Evolutionary conservation across 2,329 filamentous ascomycete species (phyloP), one percentile per base, ranked within the genome.

Genomic region (Neonectria magnoliae): DNA sequence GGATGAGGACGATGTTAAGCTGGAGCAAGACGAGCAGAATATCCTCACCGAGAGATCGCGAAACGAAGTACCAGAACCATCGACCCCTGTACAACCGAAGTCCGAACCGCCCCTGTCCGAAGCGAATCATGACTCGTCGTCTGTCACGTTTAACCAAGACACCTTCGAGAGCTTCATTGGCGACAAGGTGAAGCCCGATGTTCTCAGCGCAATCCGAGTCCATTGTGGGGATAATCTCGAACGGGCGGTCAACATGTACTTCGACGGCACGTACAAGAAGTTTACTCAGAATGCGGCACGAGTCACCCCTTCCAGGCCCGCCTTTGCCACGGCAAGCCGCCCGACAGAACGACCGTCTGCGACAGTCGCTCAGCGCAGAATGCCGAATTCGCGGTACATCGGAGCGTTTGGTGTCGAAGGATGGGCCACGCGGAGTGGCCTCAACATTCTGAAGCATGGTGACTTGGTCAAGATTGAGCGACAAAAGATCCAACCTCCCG

Each of bases 351-450:
- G 55, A 25, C 53, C 71, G 6, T 18, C 61, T 22, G 47, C 64
- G 7, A 41, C 68, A n/a, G 58, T 18, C 9, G 33, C 65, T 11
- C 62, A 67, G 38, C 69, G 67, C 25, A 72, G 65, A 5, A 79
- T 81, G 59, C 81, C 83, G 0, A 73, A 76, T 3, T 77, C 75
- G 36, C 81, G 96, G 73, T 99, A 98, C 73, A 87, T 98, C 65
- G 96, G 96, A 18, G 93, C 94, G 0, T 96, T 98, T 78, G 96
- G 96, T 9, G 94, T 93, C 5, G 93, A 91, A 58, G 96, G 91
- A 5, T 99, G 96, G 96, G 90, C 93, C 6, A 98, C 95, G 4
- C 89, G 90, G 72, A 98, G 93, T 77, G 95, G 95, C 0, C 81
- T 81, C 3, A 88, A 88, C 41, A 76, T 98, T 6, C 76, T 99